phyloP scores from a whole-genome alignment of 129 eudicot genomes.

The Lactuca saligna region DNA sequence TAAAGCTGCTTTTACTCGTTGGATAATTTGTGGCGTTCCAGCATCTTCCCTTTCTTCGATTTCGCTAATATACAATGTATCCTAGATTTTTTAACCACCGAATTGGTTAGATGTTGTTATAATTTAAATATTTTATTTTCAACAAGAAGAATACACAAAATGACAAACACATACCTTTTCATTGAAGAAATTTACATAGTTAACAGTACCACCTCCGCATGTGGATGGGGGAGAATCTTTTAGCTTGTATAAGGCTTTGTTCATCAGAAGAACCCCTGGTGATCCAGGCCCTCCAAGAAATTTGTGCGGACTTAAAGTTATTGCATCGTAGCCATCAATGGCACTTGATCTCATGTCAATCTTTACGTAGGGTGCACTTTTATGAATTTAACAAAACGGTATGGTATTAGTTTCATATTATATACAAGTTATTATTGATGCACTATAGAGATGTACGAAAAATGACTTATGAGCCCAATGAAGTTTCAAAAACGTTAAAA shows the following conservation, averaged over 20 bases:
- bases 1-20: constrained; percentile 62
- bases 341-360: constrained; percentile 80
- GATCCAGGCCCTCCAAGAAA: constrained; percentile 90
- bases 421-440: not conserved
- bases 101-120: not conserved
- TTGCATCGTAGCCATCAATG: constrained; percentile 79
- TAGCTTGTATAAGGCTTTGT: constrained; percentile 54
- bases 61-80: constrained; percentile 50
- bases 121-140: not conserved
- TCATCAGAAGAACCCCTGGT: constrained; percentile 76
- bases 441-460: too few species aligned
- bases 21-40: constrained; percentile 70
- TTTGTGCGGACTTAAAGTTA: constrained; percentile 74
- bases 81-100: constrained; percentile 29
- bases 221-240: constrained; percentile 68
- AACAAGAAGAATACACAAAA: not conserved
- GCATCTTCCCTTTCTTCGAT: constrained; percentile 85
- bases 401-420: not conserved
- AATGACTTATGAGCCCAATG: too few species aligned
- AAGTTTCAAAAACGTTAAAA: too few species aligned
- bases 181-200: constrained; percentile 54
- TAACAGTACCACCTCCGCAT: constrained; percentile 86
- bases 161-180: constrained; percentile 33
- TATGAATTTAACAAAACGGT: constrained; percentile 3
- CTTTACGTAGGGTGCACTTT: constrained; percentile 68